Base-by-base conservation (phyloP, 2,329 filamentous ascomycete genomes). In the Cladosporium sp. region DNA sequence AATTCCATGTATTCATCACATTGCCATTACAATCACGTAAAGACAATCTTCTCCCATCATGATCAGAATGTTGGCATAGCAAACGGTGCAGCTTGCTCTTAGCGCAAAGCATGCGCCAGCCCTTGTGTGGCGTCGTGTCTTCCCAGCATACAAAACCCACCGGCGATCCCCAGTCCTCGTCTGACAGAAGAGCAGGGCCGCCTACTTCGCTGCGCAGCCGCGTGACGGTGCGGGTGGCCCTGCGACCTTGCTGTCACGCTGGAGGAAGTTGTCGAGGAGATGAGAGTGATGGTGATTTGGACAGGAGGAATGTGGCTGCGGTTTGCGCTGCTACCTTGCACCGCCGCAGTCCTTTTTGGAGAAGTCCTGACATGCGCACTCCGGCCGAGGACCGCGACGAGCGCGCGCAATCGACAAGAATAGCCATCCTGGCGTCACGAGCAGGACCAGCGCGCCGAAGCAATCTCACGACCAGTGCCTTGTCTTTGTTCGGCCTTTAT, bases 401-500 rank as follows among this genome's bases (percentile, higher is more conserved):
- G 32, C 34, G 45, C 45, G 45, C 34, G 19, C 13, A 36, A 36
- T 8, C 37, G 45, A 48, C 45, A 41, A 48, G 12, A 41, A 48
- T 34, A 41, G 20, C 45, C 9, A 27, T 39, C 45, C 18, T 36
- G 22, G 44, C 39, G 30, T 38, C 32, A 50, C 45, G n/a, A 37
- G 2, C 27, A 48, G 32, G 20, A 27, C 22, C 22, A 27, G 22
- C 22, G 22, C 9, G 22, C 22, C 22, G 5, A 9, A 27, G 22
- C 9, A 27, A 27, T 27, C 22, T 27, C 9, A 27, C 12, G 41
- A 29, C 53, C 45, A 17, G 24, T 22, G 42, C 40, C 47, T 32
- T 44, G 36, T 48, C 56, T 50, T 43, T 53, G 40, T 51, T 56
- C 50, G 45, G 39, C 50, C 48, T 47, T 19, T 32, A 34, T 54